Evolutionary conservation across 352 stramenopile species (phyloP), one percentile per base, ranked within the genome.

Genomic region (Phytophthora colocasiae): DNA sequence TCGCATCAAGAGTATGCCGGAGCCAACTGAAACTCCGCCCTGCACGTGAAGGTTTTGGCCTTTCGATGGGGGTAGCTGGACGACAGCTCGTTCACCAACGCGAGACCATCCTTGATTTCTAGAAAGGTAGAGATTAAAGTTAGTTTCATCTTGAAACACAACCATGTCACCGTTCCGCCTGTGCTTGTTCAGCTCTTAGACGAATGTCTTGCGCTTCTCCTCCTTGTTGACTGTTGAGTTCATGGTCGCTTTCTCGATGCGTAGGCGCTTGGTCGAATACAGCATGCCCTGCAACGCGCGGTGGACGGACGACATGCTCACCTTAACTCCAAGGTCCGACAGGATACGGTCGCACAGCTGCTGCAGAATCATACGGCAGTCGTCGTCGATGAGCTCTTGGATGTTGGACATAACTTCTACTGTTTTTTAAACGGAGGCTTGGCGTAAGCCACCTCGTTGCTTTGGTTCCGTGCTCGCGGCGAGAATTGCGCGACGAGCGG

Each of bases 71-170:
- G 65, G 47, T 1, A 75, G 31, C 3, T 49, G 17, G 1, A 67
- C 47, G 1, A 56, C 45, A 4, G 60, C 56, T 9, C 41, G 47
- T 22, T 73, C 55, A 6, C 52, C 52, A 12, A 65, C n/a, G 9
- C 65, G 56, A 2, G 61, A 59, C 51, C 53, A 69, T 0, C 43
- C 57, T 10, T 63, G 8, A 0, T n/a, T 60, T 2, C 61, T n/a
- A 6, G 53, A 70, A 0, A 72, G 15, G n/a, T 78, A 78, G 8
- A 78, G 17, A 27, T 73, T 78, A 34, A 67, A 70, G 31, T 64
- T 75, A 26, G 32, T 70, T 19, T 72, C 56, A 22, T 63, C 60
- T 2, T 75, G 57, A 31, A 58, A 75, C 0, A 75, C 38, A 8
- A 75, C 52, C 45, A 72, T 72, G 46, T 78, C 45, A 24, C 52